A percentile compares a stretch with the other conserved stretches of the same genome.
These are phyloP conservation scores for Cordyceps cateniannulata DNA, from an alignment of 2,329 filamentous ascomycete species.

Conservation along the genomic window DNA sequence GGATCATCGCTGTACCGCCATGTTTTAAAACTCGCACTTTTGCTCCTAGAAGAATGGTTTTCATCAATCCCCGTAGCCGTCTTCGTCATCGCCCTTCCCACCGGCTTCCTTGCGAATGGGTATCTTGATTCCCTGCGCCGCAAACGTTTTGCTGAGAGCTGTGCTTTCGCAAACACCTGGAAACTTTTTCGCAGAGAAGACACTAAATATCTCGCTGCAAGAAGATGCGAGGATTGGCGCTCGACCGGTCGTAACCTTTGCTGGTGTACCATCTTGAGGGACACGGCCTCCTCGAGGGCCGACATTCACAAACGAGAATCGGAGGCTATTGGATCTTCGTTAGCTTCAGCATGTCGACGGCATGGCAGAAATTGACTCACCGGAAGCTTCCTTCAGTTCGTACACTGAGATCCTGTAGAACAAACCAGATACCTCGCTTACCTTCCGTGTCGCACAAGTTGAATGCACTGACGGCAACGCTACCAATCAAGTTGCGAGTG, in stretches of 20 bases:
- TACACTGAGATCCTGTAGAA: conserved; percentile 90
- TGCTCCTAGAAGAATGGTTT: background rate
- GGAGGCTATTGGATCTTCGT: conserved; percentile 38
- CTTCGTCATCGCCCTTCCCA: conserved; percentile 44
- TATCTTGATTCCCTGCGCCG: conserved; percentile 91
- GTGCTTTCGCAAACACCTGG: conserved; percentile 96
- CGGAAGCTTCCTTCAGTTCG: conserved; percentile 87
- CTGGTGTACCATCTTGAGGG: conserved; percentile 32
- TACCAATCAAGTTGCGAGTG: conserved; percentile 90
- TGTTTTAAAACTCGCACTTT: background rate
- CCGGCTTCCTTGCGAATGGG: conserved; percentile 84
- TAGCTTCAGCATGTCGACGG: background rate
- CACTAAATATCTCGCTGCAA: conserved; percentile 85
- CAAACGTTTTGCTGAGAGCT: conserved; percentile 83
- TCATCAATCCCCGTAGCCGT: conserved; percentile 34
- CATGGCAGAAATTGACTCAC: conserved; percentile 39
- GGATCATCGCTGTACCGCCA: background rate
- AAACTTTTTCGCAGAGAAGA: conserved; percentile 97
- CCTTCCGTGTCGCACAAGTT: conserved; percentile 71
- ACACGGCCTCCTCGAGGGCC: conserved; percentile 40
- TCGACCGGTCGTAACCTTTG: conserved; percentile 62
- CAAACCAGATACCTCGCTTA: conserved; percentile 91
- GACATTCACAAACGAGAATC: conserved; percentile 79
- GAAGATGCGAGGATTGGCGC: conserved; percentile 77
- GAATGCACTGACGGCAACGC: conserved; percentile 81